A percentile compares a stretch with the other conserved stretches of the same genome.
Conservation (phyloP, 371 early-diverging fungal genomes). For the Mortierella sp. region DNA sequence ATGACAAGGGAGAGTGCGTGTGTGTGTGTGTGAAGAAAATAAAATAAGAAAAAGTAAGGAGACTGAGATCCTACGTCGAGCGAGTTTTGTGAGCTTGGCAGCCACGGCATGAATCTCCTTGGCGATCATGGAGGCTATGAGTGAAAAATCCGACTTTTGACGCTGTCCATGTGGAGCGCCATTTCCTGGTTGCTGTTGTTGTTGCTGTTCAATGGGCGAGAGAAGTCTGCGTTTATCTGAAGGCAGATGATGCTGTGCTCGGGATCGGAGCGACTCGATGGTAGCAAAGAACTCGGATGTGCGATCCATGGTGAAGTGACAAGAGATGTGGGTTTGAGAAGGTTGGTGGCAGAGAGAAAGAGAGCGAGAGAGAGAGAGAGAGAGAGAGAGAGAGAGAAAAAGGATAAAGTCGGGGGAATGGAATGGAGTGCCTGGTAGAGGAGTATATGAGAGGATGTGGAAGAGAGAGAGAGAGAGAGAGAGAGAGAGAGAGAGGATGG, state of each 20-base stretch:
- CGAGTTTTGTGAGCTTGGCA: conserved; percentile 74
- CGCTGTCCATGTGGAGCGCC: conserved; percentile 6
- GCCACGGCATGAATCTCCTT: conserved; percentile 70
- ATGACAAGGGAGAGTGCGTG: background rate
- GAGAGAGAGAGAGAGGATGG: too few species aligned
- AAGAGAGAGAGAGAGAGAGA: too few species aligned
- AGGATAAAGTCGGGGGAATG: too few species aligned
- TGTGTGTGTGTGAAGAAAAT: background rate
- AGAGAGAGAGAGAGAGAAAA: background rate
- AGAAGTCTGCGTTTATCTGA: conserved; percentile 39
- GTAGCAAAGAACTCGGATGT: conserved; percentile 39
- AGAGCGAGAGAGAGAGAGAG: too few species aligned
- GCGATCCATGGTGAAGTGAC: conserved; percentile 25
- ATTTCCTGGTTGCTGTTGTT: conserved; percentile 13
- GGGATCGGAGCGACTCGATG: conserved; percentile 30
- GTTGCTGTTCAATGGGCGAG: conserved; percentile 39
- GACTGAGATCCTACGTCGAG: conserved; percentile 59
- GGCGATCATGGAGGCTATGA: conserved; percentile 75
- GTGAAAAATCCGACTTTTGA: conserved; percentile 62
- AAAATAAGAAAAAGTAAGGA: background rate
- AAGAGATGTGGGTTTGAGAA: background rate
- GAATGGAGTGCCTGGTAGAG: too few species aligned
- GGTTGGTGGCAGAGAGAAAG: too few species aligned
- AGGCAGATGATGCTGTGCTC: conserved; percentile 39
- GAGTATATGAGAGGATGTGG: too few species aligned